A percentile compares a stretch with the other conserved stretches of the same genome.
Conservation (phyloP, 495 filamentous ascomycete genomes). For the Sordaria brevicollis region DNA sequence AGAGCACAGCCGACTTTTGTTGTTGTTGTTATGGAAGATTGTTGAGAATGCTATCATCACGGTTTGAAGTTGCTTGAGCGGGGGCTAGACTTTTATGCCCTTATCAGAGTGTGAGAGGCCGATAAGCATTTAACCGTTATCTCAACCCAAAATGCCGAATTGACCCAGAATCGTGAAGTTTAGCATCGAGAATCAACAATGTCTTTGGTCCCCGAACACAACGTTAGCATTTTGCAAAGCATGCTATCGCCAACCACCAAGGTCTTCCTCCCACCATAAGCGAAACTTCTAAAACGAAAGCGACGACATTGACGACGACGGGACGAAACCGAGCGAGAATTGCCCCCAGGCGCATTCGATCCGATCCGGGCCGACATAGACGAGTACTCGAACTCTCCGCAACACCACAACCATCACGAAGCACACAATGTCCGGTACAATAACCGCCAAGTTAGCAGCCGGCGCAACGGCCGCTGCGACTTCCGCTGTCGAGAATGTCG, state of each 20-base stretch:
- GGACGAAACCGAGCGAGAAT: not conserved
- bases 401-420: not conserved
- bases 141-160: not conserved
- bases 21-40: not conserved
- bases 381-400: not conserved
- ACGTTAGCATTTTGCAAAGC: not conserved
- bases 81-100: not conserved
- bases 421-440: not conserved
- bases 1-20: not conserved
- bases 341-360: not conserved
- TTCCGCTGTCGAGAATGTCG: not conserved
- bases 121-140: not conserved
- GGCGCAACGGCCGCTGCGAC: not conserved
- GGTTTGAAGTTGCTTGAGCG: not conserved
- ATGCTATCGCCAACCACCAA: not conserved
- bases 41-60: not conserved
- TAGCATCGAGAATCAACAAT: not conserved
- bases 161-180: not conserved
- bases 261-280: not conserved
- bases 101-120: not conserved
- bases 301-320: not conserved
- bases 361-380: not conserved
- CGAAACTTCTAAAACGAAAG: not conserved
- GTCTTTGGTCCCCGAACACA: not conserved
- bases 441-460: conserved; percentile 3